A percentile compares a stretch with the other conserved stretches of the same genome.
phyloP scores from a whole-genome alignment of 306 rosid genomes.

The Senna tora region DNA sequence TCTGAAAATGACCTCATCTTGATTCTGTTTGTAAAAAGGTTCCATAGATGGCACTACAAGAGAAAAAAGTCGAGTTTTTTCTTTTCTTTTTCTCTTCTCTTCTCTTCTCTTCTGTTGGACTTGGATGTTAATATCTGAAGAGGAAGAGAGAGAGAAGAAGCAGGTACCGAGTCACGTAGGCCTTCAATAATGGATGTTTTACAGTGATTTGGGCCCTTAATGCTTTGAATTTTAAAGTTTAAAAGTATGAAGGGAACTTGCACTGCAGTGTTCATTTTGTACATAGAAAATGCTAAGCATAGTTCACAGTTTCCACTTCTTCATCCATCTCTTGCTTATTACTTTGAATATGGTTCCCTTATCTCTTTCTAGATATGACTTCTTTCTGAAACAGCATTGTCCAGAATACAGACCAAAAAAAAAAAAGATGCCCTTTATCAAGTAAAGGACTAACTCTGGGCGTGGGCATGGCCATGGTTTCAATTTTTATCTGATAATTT shows the following conservation, averaged over 20 bases:
- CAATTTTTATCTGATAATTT: too few relatives aligned
- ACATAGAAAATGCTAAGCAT: conserved; percentile 32
- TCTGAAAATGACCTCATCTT: conserved; percentile 7
- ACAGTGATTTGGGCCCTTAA: not conserved
- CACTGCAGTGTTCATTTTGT: conserved; percentile 32
- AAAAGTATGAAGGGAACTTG: not conserved
- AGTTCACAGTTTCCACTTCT: conserved; percentile 16
- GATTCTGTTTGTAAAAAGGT: conserved; percentile 33
- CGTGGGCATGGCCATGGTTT: not conserved
- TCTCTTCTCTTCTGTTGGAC: not conserved
- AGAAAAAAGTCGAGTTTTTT: conserved; percentile 11
- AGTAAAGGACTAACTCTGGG: not conserved
- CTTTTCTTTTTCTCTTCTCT: not conserved
- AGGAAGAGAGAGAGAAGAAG: not conserved
- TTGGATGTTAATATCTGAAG: not conserved
- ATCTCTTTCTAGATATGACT: conserved; percentile 36
- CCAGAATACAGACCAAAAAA: not conserved
- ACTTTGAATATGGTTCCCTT: conserved; percentile 20
- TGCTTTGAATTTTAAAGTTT: not conserved
- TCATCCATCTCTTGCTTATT: not conserved
- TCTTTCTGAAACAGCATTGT: conserved; percentile 11
- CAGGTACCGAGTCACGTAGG: not conserved
- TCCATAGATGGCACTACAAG: not conserved
- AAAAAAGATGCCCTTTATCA: not conserved
- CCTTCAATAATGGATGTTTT: not conserved